phyloP scores from a whole-genome alignment of 495 filamentous ascomycete species.

The Pyrenopolyporus hunteri region DNA sequence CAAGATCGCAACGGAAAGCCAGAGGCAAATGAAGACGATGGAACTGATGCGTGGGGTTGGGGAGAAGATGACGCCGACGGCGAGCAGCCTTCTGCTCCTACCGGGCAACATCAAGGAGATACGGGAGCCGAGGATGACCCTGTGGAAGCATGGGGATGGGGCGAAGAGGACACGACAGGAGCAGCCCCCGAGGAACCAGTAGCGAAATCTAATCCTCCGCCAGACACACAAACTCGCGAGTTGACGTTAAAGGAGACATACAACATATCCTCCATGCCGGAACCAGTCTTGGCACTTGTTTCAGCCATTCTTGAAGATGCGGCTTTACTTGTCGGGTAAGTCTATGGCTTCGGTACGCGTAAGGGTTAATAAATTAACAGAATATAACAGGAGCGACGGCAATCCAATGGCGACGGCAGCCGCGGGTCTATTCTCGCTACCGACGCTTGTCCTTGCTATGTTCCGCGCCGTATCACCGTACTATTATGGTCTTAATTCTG shows the following conservation, averaged over 20 bases:
- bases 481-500: conserved; percentile 70
- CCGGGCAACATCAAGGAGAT: conserved; percentile 3
- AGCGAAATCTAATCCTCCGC: conserved; percentile 23
- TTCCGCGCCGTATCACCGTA: conserved; percentile 85
- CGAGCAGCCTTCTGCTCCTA: conserved; percentile 20
- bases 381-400: conserved; percentile 44
- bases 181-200: conserved; percentile 35
- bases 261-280: conserved; percentile 83
- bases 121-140: conserved; percentile 53
- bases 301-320: conserved; percentile 72
- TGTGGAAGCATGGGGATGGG: conserved; percentile 66
- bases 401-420: conserved; percentile 72
- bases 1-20: conserved; percentile 51
- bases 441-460: conserved; percentile 84
- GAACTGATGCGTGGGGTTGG: conserved; percentile 44
- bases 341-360: not conserved
- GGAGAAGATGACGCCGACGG: conserved; percentile 36
- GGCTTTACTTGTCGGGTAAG: conserved; percentile 64
- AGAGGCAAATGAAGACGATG: conserved; percentile 29
- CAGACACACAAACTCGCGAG: conserved; percentile 45
- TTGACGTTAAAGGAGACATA: conserved; percentile 86
- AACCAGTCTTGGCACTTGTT: conserved; percentile 74
- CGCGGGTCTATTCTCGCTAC: conserved; percentile 75
- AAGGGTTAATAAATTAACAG: conserved; percentile 22
- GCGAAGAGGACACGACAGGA: conserved; percentile 55